phyloP scores from a whole-genome alignment of 2,329 filamentous ascomycete genomes.

The Trichoderma lentiforme region DNA sequence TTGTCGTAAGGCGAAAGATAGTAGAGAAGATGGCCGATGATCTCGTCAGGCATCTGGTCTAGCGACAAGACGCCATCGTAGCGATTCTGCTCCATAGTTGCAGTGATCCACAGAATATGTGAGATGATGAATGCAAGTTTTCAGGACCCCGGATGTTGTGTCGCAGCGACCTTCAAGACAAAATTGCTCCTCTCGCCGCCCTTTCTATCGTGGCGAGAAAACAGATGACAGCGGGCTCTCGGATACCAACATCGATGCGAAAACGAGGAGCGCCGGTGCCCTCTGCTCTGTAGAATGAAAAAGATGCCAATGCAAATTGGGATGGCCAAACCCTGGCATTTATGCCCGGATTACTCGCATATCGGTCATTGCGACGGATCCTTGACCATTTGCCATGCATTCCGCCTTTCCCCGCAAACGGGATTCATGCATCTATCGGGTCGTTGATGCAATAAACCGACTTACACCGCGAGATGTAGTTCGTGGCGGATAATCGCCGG shows the following conservation, averaged over 20 bases:
- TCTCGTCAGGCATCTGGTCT: constrained; percentile 70
- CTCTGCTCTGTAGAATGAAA: neutral
- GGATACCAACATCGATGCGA: neutral
- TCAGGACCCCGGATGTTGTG: neutral
- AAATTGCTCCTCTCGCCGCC: neutral
- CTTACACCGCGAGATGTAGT: neutral
- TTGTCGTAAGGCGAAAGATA: constrained; percentile 57
- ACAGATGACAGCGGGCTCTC: neutral
- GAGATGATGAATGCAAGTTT: neutral
- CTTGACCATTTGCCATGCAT: neutral
- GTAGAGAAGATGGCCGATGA: constrained; percentile 74
- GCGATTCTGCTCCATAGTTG: constrained; percentile 10
- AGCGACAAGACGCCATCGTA: constrained; percentile 31
- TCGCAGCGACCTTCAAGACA: neutral
- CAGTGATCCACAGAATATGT: neutral
- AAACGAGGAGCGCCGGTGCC: neutral
- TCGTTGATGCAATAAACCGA: neutral
- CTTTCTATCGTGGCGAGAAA: neutral
- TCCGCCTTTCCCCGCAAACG: constrained; percentile 2
- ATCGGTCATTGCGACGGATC: neutral
- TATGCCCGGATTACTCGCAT: constrained; percentile 3
- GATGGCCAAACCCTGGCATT: neutral
- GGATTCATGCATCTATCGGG: constrained; percentile 1
- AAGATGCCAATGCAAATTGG: neutral
- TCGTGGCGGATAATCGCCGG: neutral